Evolutionary conservation across 2,329 filamentous ascomycete species (phyloP).

Genomic region (Sporothrix phasma): DNA sequence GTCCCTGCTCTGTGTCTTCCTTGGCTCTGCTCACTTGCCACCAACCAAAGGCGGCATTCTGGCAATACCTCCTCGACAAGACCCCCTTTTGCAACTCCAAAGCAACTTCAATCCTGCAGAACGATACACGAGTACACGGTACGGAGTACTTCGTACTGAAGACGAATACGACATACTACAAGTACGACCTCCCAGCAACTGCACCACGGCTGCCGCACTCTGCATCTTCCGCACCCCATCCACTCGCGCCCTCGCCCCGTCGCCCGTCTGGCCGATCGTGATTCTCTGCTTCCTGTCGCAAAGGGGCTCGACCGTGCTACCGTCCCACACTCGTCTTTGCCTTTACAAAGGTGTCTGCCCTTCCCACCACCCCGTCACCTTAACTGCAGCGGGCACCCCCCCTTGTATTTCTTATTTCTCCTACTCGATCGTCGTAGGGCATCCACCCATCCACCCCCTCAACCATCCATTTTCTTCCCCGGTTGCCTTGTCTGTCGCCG

Average conservation of each 20-base stretch:
- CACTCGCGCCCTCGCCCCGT: background rate
- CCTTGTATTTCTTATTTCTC: constrained; percentile 8
- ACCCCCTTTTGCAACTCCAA: background rate
- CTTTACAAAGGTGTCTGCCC: background rate
- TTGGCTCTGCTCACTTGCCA: background rate
- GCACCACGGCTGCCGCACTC: background rate
- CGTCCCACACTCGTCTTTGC: background rate
- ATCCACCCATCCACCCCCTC: constrained; percentile 15
- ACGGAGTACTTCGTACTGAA: no score
- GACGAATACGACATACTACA: no score
- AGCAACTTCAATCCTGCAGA: background rate
- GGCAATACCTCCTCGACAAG: constrained; percentile 5
- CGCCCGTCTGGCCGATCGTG: constrained; percentile 1
- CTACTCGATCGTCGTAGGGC: constrained; percentile 2
- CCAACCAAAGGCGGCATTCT: background rate
- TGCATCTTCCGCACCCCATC: constrained; percentile 7
- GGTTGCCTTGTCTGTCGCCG: constrained; percentile 5
- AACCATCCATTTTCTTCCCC: constrained; percentile 3
- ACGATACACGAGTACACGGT: no score
- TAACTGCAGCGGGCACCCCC: background rate
- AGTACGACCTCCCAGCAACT: background rate
- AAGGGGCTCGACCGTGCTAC: constrained; percentile 8
- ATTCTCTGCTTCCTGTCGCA: constrained; percentile 3
- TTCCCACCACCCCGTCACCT: background rate
- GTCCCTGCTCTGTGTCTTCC: background rate